These are phyloP conservation scores for Gautieria morchelliformis DNA, from an alignment of 768 basidiomycete species.

Conservation along the genomic window DNA sequence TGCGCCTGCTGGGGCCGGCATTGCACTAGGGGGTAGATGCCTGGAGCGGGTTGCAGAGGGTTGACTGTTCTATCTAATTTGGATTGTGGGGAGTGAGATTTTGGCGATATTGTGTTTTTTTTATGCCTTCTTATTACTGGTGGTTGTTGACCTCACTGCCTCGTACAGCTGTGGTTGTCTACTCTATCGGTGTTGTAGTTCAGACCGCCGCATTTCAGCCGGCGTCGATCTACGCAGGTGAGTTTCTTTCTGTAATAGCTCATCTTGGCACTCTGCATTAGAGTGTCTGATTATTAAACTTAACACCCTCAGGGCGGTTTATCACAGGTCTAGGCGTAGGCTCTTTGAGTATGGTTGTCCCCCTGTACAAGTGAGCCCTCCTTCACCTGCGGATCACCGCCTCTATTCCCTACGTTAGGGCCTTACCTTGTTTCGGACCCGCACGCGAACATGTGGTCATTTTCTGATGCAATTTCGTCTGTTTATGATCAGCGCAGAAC, in stretches of 20 bases:
- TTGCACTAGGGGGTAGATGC: too few species aligned
- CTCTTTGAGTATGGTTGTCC: constrained; percentile 75
- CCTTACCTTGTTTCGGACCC: too few species aligned
- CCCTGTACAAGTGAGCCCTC: constrained; percentile 48
- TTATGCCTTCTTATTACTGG: too few species aligned
- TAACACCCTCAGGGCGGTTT: constrained; percentile 41
- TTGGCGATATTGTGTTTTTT: too few species aligned
- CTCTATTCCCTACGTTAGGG: background rate
- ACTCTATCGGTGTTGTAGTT: constrained; percentile 65
- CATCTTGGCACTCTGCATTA: background rate
- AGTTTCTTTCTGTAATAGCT: background rate
- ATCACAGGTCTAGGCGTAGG: constrained; percentile 77
- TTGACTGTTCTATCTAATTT: too few species aligned
- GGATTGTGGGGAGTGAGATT: too few species aligned
- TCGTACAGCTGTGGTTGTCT: constrained; percentile 42
- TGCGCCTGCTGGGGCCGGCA: too few species aligned
- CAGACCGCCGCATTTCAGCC: constrained; percentile 51
- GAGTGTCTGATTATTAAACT: background rate
- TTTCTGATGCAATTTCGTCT: background rate
- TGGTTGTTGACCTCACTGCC: constrained; percentile 17
- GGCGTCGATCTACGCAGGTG: constrained; percentile 57
- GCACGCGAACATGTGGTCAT: background rate
- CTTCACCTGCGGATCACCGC: background rate
- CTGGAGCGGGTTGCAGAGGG: too few species aligned
- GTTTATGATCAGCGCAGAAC: constrained; percentile 28